Conservation (phyloP, 2,329 filamentous ascomycete species). For the Exophiala phaeomuriformis region DNA sequence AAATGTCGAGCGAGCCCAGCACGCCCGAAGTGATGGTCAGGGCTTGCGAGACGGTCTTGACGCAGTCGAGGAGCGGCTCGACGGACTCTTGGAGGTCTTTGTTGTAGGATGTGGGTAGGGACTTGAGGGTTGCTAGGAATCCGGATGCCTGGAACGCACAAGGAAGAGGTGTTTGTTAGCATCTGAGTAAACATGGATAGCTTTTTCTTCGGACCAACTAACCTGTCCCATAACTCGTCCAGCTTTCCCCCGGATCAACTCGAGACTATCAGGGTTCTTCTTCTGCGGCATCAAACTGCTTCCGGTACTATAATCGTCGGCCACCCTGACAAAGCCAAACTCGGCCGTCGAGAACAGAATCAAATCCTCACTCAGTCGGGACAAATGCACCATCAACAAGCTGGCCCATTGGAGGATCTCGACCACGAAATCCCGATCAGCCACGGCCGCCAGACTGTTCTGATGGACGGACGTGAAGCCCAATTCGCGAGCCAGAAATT, state of each 20-base stretch:
- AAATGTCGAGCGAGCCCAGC: constrained; percentile 62
- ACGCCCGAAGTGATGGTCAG: constrained; percentile 77
- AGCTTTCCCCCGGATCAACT: constrained; percentile 68
- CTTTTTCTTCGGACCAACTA: not conserved
- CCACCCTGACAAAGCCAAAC: constrained; percentile 67
- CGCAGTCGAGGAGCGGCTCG: constrained; percentile 75
- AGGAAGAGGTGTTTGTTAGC: no score
- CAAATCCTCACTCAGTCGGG: constrained; percentile 74
- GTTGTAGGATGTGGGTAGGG: constrained; percentile 76
- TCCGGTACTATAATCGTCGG: constrained; percentile 73
- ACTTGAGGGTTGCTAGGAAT: constrained; percentile 67
- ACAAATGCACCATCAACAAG: constrained; percentile 72
- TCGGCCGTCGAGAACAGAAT: constrained; percentile 74
- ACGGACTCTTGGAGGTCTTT: constrained; percentile 87
- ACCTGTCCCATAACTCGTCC: constrained; percentile 47
- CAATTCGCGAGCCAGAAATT: constrained; percentile 69
- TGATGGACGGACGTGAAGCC: constrained; percentile 64
- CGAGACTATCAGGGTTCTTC: constrained; percentile 71
- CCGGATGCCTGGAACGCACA: constrained; percentile 58
- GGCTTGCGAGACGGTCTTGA: constrained; percentile 70
- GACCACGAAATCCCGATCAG: constrained; percentile 73
- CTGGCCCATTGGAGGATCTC: constrained; percentile 75
- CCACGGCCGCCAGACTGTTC: constrained; percentile 71
- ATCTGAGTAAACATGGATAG: no score
- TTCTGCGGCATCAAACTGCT: constrained; percentile 75